Conservation (phyloP, 1,139 yeast genomes). For the Pichia terricola region DNA sequence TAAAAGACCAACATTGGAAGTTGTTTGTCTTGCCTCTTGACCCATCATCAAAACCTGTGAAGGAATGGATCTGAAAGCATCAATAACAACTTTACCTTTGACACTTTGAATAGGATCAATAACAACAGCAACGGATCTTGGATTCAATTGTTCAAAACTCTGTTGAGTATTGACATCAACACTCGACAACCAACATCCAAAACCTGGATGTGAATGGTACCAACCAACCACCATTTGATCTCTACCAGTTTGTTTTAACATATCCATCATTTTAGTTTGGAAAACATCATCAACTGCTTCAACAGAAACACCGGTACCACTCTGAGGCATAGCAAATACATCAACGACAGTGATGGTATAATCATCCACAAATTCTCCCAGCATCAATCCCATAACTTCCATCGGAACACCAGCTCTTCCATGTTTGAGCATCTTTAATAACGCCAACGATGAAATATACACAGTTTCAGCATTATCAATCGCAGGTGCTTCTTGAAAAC, state of each 20-base stretch:
- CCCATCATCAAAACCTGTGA: conserved; percentile 88
- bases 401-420: conserved; percentile 99
- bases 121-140: conserved; percentile 94
- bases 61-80: conserved; percentile 92
- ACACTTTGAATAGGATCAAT: conserved; percentile 98
- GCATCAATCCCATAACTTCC: conserved; percentile 99
- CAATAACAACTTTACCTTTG: conserved; percentile 97
- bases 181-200: conserved; percentile 98
- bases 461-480: conserved; percentile 96
- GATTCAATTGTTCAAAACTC: conserved; percentile 90
- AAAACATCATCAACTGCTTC: conserved; percentile 99
- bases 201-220: conserved; percentile 99
- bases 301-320: conserved; percentile 97
- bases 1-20: conserved; percentile 89
- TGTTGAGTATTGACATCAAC: conserved; percentile 98
- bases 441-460: conserved; percentile 88
- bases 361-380: conserved; percentile 97
- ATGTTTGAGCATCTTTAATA: conserved; percentile 92
- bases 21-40: conserved; percentile 96
- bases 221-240: conserved; percentile 98
- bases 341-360: conserved; percentile 95
- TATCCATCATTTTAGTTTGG: conserved; percentile 99
- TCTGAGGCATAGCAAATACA: conserved; percentile 98
- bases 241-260: conserved; percentile 96
- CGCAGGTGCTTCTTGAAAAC: conserved; percentile 55